Conservation (phyloP, 179 eudicot genomes). For the Nepenthes alata region DNA sequence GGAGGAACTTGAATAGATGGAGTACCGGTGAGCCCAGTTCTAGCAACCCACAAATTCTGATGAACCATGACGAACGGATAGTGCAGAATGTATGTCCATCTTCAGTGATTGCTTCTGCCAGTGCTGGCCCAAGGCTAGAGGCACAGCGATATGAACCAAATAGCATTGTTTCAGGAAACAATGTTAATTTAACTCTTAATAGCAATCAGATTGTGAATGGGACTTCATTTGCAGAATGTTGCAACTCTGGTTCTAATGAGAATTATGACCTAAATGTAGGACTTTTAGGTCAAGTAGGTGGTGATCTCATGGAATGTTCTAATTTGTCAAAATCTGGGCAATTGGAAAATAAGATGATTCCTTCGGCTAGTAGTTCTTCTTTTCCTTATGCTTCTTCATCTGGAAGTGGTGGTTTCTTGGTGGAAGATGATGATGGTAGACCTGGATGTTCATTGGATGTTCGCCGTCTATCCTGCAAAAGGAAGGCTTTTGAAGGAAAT, state of each 20-base stretch:
- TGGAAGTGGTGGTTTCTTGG: conserved; percentile 30
- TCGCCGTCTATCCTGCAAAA: conserved; percentile 57
- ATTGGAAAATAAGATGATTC: conserved; percentile 19
- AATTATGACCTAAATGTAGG: conserved; percentile 30
- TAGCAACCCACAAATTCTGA: conserved; percentile 19
- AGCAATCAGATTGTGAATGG: conserved; percentile 14
- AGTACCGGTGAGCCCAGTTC: conserved; percentile 53
- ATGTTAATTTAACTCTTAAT: conserved; percentile 29
- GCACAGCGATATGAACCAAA: conserved; percentile 30
- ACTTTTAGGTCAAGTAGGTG: conserved; percentile 20
- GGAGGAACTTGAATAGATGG: conserved; percentile 46
- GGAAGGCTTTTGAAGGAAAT: conserved; percentile 60
- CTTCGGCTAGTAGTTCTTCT: conserved; percentile 34
- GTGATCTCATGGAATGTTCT: conserved; percentile 31
- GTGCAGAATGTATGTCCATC: conserved; percentile 40
- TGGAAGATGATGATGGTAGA: conserved; percentile 43
- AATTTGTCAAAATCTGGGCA: conserved; percentile 22
- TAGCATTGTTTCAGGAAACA: conserved; percentile 25
- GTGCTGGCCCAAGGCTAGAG: conserved; percentile 24
- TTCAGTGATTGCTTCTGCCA: conserved; percentile 18
- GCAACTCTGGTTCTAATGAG: conserved; percentile 24
- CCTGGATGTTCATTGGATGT: conserved; percentile 50
- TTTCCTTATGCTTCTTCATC: conserved; percentile 34
- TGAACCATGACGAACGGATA: conserved; percentile 26
- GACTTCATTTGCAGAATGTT: conserved; percentile 27